A percentile compares a stretch with the other conserved stretches of the same genome.
These are phyloP conservation scores for Emericellopsis cladophorae DNA, from an alignment of 2,329 filamentous ascomycete species.

Conservation along the genomic window DNA sequence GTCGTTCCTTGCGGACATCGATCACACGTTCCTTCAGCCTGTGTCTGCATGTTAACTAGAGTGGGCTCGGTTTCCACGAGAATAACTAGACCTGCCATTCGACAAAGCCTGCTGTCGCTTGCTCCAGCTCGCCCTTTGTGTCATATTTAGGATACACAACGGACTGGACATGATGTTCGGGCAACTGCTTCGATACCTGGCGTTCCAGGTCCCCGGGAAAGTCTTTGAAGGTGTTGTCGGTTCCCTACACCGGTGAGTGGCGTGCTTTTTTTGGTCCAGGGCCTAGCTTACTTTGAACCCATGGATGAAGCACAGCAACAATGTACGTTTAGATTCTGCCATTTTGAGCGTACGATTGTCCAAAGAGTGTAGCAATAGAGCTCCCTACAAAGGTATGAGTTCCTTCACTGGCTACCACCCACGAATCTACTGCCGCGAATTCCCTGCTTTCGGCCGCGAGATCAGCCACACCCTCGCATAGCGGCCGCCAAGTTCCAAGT, in stretches of 20 bases:
- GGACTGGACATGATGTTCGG: constrained; percentile 46
- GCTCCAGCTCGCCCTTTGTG: constrained; percentile 53
- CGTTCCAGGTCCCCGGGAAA: constrained; percentile 53
- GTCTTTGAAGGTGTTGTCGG: constrained; percentile 54
- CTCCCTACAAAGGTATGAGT: neutral
- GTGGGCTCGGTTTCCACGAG: neutral
- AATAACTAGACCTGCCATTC: constrained; percentile 27
- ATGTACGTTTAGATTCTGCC: constrained; percentile 28
- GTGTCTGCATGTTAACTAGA: neutral
- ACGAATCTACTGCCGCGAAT: too few species aligned
- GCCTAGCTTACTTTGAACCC: constrained; percentile 48
- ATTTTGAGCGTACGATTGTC: constrained; percentile 13
- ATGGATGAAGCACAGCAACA: constrained; percentile 63
- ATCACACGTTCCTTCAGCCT: constrained; percentile 75
- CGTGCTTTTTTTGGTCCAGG: neutral
- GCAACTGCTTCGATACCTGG: constrained; percentile 43
- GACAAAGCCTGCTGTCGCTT: constrained; percentile 30
- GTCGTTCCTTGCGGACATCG: constrained; percentile 57
- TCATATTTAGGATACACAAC: constrained; percentile 62
- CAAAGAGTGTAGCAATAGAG: neutral
- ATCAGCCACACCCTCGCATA: neutral
- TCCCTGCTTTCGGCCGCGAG: neutral
- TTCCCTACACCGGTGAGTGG: constrained; percentile 31
- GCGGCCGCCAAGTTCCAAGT: neutral
- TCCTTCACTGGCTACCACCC: too few species aligned